Evolutionary conservation across 495 filamentous ascomycete species (phyloP), one percentile per base, ranked within the genome.

Genomic region (Lasiosphaeriaceae sp.): DNA sequence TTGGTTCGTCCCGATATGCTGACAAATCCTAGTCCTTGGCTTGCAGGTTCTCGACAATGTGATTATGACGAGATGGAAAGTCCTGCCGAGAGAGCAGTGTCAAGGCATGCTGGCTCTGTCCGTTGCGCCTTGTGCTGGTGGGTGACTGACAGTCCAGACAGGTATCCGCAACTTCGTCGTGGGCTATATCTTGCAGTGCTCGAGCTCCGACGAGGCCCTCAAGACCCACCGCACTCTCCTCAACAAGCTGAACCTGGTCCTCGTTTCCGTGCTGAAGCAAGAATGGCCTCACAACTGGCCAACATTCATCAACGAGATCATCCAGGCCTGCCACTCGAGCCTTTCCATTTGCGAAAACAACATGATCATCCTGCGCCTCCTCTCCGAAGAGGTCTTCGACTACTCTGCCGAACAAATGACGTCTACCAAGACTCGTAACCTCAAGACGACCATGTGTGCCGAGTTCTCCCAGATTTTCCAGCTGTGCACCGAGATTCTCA

Each of bases 261-360:
- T 99, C 52, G 90, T 99, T 60, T 96, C 90, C 35, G 94, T 99
- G 54, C 75, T 99, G 64, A 99, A 99, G 78, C 94, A 99, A 74
- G 94, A 99, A 72, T 99, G 94, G 94, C 94, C 94, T n/a, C 93
- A 97, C 70, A 94, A 97, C 77, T 99, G 94, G 94, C 94, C 95
- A 9, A 96, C 90, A 8, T 99, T 99, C 72, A 97, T 97, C 82
- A 97, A 96, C 73, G 94, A 99, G 80, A 97, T 99, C 68, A 91
- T 97, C 63, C 87, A 90, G 11, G 95, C 93, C 24, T 97, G 92
- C 69, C 91, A 92, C 64, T 90, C 88, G 54, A 96, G 89, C 71
- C 80, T 97, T 29, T 92, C 94, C 2, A 93, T 97, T 64, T 99
- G 94, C 77, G 94, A 99, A 76, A 99, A 99, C 77, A 99, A 99